Evolutionary conservation across 129 eudicot genomes (phyloP).

Genomic region (sunflower (Helianthus annuus)): HanXRQr2.0-SUNRISE NC_035445.2:142265321-142265820

Average conservation of each 20-base stretch:
- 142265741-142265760: background rate
- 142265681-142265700: background rate
- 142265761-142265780: background rate
- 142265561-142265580: constrained; percentile 10
- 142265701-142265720: background rate
- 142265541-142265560: constrained; percentile 20
- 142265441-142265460: constrained; percentile 38
- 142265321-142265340: constrained; percentile 53
- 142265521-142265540: constrained; percentile 14
- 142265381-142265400: constrained; percentile 53
- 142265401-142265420: constrained; percentile 41
- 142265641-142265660: constrained; percentile 20
- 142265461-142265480: constrained; percentile 38
- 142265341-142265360: constrained; percentile 81
- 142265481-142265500: constrained; percentile 33
- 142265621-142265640: constrained; percentile 8
- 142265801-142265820: background rate
- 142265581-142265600: constrained; percentile 5
- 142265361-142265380: constrained; percentile 65
- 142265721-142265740: background rate
- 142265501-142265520: constrained; percentile 22
- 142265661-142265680: constrained; percentile 17
- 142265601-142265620: background rate
- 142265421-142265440: constrained; percentile 50
- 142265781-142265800: background rate